Conservation (phyloP, 345 rosid species). For the Brassica napus region DNA sequence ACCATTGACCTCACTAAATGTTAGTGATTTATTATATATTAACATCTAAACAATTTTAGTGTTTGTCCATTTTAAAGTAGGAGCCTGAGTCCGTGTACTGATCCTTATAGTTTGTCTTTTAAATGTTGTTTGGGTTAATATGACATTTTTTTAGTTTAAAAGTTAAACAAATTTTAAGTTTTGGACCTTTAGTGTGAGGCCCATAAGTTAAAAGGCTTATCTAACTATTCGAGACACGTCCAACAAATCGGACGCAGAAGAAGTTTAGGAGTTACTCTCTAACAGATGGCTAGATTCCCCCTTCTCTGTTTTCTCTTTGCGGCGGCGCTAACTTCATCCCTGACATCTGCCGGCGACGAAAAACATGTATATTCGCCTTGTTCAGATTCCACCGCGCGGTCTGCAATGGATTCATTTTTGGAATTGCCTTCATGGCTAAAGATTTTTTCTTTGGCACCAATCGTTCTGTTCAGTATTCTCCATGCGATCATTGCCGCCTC, state of each 20-base stretch:
- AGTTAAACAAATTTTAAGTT: background rate
- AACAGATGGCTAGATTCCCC: constrained; percentile 42
- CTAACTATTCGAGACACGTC: constrained; percentile 25
- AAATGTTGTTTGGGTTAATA: too few relatives aligned
- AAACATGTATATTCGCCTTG: constrained; percentile 74
- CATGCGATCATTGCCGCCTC: constrained; percentile 53
- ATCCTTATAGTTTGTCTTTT: too few relatives aligned
- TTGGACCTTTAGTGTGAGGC: constrained; percentile 9
- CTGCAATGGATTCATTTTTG: constrained; percentile 84
- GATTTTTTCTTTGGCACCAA: constrained; percentile 45
- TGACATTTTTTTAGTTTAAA: too few relatives aligned
- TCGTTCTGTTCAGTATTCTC: constrained; percentile 59
- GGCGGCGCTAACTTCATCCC: constrained; percentile 41
- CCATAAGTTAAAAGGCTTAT: constrained; percentile 8
- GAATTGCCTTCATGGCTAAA: constrained; percentile 67
- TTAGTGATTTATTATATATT: too few relatives aligned
- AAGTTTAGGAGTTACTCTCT: background rate
- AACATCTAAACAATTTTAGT: too few relatives aligned
- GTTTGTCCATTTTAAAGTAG: too few relatives aligned
- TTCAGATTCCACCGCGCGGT: constrained; percentile 59
- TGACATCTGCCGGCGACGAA: constrained; percentile 47
- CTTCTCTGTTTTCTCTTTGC: constrained; percentile 41
- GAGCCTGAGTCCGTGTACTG: too few relatives aligned
- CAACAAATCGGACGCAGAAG: constrained; percentile 1
- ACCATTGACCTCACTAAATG: too few relatives aligned